Evolutionary conservation across 495 filamentous ascomycete genomes (phyloP).

Genomic region (Chaetomium cochliodes): DNA sequence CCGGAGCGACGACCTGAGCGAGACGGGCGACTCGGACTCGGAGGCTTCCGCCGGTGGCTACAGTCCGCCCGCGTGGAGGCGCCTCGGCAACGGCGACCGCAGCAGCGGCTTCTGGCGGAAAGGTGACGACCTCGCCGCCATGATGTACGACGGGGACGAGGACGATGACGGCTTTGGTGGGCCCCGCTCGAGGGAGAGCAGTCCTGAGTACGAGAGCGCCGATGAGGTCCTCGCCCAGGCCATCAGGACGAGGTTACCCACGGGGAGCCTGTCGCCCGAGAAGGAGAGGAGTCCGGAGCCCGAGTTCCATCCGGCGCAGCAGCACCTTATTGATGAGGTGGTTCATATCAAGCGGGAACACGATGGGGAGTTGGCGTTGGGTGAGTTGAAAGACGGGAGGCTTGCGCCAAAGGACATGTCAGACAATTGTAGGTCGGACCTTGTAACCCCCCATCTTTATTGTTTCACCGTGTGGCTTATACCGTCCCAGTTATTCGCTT

Average conservation of each 20-base stretch:
- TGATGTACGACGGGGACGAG: conserved; percentile 31
- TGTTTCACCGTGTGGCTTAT: conserved; percentile 30
- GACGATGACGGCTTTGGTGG: conserved; percentile 9
- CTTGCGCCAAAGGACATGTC: conserved; percentile 20
- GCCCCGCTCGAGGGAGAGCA: conserved; percentile 29
- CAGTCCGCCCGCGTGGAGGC: conserved; percentile 56
- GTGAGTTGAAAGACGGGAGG: conserved; percentile 17
- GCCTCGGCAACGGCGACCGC: conserved; percentile 52
- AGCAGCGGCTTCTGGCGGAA: conserved; percentile 57
- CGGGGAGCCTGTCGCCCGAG: conserved; percentile 52
- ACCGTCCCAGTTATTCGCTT: conserved; percentile 73
- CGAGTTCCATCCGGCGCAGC: conserved; percentile 32
- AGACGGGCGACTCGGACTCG: conserved; percentile 38
- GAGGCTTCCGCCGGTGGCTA: conserved; percentile 50
- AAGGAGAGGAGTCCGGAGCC: conserved; percentile 50
- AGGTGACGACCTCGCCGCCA: conserved; percentile 36
- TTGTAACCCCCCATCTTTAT: conserved; percentile 27
- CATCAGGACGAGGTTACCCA: conserved; percentile 51
- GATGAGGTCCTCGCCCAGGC: conserved; percentile 51
- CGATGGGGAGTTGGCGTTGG: conserved; percentile 14
- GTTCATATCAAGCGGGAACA: conserved; percentile 38
- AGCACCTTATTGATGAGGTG: conserved; percentile 25
- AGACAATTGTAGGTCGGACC: conserved; percentile 42
- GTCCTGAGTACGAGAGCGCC: conserved; percentile 36
- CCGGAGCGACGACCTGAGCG: conserved; percentile 55